These are phyloP conservation scores for Wickerhamiella hasegawae DNA, from an alignment of 805 yeast genomes.

Conservation along the genomic window DNA sequence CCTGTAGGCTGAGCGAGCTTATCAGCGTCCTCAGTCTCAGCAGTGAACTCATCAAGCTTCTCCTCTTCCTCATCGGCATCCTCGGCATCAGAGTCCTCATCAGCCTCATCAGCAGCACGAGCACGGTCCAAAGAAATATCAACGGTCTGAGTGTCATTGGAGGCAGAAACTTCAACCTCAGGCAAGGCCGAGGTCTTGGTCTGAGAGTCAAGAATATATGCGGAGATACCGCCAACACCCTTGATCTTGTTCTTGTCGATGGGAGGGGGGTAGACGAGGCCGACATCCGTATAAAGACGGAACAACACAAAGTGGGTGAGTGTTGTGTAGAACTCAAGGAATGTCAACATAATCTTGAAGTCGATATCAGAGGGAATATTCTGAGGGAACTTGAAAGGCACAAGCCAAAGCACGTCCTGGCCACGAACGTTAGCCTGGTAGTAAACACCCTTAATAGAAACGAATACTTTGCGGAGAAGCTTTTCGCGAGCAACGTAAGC, in stretches of 20 bases:
- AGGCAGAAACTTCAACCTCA: slow-evolving; percentile 19
- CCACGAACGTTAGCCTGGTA: slow-evolving; percentile 83
- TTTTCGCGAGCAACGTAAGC: slow-evolving; percentile 83
- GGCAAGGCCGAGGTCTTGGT: slow-evolving; percentile 10
- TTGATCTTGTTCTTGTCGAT: slow-evolving; percentile 57
- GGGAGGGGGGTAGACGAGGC: slow-evolving; percentile 81
- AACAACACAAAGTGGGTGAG: slow-evolving; percentile 72
- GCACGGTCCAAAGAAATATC: slow-evolving; percentile 25
- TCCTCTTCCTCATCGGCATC: slow-evolving; percentile 28
- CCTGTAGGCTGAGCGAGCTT: slow-evolving; percentile 45
- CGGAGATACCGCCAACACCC: slow-evolving; percentile 78
- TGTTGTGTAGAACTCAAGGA: slow-evolving; percentile 89
- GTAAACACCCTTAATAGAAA: slow-evolving; percentile 92
- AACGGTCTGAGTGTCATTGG: slow-evolving; percentile 20
- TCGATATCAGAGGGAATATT: slow-evolving; percentile 88
- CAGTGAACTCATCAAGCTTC: slow-evolving; percentile 56
- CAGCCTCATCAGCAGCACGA: slow-evolving; percentile 23
- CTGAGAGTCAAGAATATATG: slow-evolving; percentile 53
- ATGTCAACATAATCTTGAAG: slow-evolving; percentile 91
- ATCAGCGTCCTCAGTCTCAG: slow-evolving; percentile 37
- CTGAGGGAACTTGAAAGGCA: slow-evolving; percentile 94
- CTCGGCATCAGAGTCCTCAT: slow-evolving; percentile 15
- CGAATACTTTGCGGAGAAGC: slow-evolving; percentile 74
- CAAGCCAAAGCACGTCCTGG: slow-evolving; percentile 89
- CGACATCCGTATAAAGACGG: slow-evolving; percentile 73